Conservation (phyloP, 306 rosid species). For the Casuarina cunninghamiana region DNA sequence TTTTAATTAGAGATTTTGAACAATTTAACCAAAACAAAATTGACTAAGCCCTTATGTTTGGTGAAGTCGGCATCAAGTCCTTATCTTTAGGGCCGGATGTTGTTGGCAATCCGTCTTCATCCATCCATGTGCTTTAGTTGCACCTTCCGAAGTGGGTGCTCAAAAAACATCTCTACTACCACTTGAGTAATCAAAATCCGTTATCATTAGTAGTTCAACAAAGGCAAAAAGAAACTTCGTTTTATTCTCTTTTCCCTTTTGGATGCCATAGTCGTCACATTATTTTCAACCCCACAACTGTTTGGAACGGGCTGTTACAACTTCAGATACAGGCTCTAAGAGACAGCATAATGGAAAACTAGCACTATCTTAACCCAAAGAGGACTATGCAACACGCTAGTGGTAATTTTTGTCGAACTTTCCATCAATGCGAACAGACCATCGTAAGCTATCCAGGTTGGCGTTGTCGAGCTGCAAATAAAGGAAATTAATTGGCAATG, state of each 20-base stretch:
- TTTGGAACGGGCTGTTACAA: no score
- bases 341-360: no score
- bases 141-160: slow-evolving; percentile 10
- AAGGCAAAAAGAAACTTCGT: neutral
- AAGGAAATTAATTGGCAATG: neutral
- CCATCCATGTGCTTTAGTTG: neutral
- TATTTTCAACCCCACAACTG: no score
- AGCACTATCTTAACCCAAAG: no score
- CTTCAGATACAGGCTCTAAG: no score
- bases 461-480: neutral
- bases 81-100: slow-evolving; percentile 13
- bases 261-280: no score
- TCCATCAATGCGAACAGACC: slow-evolving; percentile 6
- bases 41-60: slow-evolving; percentile 6
- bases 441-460: slow-evolving; percentile 26
- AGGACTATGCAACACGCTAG: no score
- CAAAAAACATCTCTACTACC: slow-evolving; percentile 5
- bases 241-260: neutral
- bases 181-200: neutral
- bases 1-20: no score
- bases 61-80: slow-evolving; percentile 32
- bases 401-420: neutral
- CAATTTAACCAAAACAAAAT: no score
- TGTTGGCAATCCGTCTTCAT: neutral
- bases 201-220: neutral